Base-by-base conservation (phyloP, 75 land plant species). In the Isoetes taiwanensis region DNA sequence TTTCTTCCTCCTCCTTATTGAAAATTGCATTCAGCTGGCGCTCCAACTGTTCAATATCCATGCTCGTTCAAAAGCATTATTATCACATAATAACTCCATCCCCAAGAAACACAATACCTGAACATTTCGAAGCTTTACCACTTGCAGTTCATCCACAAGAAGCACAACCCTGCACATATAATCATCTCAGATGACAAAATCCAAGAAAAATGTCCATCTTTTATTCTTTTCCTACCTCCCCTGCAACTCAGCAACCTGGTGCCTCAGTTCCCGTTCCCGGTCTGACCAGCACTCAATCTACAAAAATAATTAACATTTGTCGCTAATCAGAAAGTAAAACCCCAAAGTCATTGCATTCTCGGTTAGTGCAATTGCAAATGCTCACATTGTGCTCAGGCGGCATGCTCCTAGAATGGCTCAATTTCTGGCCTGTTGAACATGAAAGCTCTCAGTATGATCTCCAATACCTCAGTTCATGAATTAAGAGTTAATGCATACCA, bases 1-100 rank as follows among this genome's bases (percentile, higher is more conserved):
- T 72, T 26, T 68, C 64, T 57, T 72, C 74, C 52, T 72, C 74
- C 43, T 72, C 72, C 53, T 61, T 72, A 58, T 72, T 72, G 57
- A 57, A 70, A 17, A 72, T 68, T 11, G 64, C 64, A 68, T 72
- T 72, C 53, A 72, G 34, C 54, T 72, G 64, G 17, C 59, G 32
- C 34, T 72, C 58, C 26, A 72, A 40, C 75, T 70, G 59, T 43
- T 2, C 48, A n/a, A n/a, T n/a, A n/a, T n/a, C 39, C 9, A 37
- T 5, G 5, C 16, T n/a, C n/a, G n/a, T n/a, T n/a, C n/a, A n/a
- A n/a, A n/a, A n/a, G n/a, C n/a, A n/a, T n/a, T n/a, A n/a, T n/a
- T n/a, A n/a, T n/a, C n/a, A n/a, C n/a, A n/a, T n/a, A n/a, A n/a
- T n/a, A n/a, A n/a, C n/a, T n/a, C n/a, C n/a, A n/a, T n/a, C n/a